A percentile compares a stretch with the other conserved stretches of the same genome.
phyloP scores from a whole-genome alignment of 192 early-diverging fungal species.

The Geranomyces michiganensis region DNA sequence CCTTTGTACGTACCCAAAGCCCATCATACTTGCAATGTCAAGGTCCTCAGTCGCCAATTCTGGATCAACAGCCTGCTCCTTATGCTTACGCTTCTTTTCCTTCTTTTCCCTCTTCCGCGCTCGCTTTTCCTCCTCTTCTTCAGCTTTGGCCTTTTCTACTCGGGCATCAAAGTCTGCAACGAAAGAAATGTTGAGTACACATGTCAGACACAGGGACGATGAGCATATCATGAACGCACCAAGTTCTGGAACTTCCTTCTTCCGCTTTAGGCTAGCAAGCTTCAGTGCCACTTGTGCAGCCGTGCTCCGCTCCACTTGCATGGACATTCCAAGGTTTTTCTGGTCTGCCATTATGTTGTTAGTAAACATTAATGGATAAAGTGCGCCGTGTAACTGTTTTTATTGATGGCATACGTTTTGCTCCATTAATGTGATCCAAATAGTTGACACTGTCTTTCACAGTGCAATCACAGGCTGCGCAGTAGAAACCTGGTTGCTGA shows the following conservation, averaged over 20 bases:
- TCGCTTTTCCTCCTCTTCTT: slow-evolving; percentile 71
- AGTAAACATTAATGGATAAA: too few relatives aligned
- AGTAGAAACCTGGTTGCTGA: slow-evolving; percentile 89
- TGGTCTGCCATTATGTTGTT: slow-evolving; percentile 78
- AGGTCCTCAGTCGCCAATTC: slow-evolving; percentile 47
- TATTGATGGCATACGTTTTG: slow-evolving; percentile 76
- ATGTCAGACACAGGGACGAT: too few relatives aligned
- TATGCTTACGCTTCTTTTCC: slow-evolving; percentile 59
- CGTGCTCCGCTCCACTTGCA: slow-evolving; percentile 79
- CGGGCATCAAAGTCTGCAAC: slow-evolving; percentile 68
- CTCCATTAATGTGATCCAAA: slow-evolving; percentile 90
- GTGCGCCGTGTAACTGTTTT: too few relatives aligned
- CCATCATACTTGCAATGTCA: slow-evolving; percentile 81
- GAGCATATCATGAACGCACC: slow-evolving; percentile 53
- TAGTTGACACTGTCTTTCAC: slow-evolving; percentile 90
- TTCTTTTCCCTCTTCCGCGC: slow-evolving; percentile 53
- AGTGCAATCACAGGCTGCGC: slow-evolving; percentile 83
- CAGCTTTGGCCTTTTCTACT: slow-evolving; percentile 62
- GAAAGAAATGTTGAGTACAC: too few relatives aligned
- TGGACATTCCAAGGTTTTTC: slow-evolving; percentile 75
- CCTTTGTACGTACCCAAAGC: slow-evolving; percentile 52
- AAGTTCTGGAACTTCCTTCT: slow-evolving; percentile 62
- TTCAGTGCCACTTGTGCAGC: slow-evolving; percentile 75
- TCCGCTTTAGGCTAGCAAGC: slow-evolving; percentile 70
- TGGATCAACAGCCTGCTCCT: slow-evolving; percentile 49